phyloP scores from a whole-genome alignment of 1,284 basidiomycete species.

The Ceratobasidium sp. region DNA sequence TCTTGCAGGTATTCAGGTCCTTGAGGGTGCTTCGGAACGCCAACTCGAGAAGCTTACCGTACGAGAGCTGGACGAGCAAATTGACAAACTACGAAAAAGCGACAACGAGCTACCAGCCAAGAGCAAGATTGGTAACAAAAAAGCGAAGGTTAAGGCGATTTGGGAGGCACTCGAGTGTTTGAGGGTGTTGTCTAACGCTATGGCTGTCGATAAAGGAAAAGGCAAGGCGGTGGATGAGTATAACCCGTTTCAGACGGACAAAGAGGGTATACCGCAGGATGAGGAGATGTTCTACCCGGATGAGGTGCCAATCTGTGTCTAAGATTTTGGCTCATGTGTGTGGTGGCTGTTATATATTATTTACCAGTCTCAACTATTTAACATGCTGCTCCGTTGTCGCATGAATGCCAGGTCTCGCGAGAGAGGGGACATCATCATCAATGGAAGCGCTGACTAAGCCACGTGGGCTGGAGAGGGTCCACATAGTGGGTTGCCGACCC shows the following conservation, averaged over 20 bases:
- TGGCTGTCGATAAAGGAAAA: not conserved
- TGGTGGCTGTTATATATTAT: too few species aligned
- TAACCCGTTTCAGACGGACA: not conserved
- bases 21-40: not conserved
- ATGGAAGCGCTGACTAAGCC: too few species aligned
- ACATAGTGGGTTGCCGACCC: too few species aligned
- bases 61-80: not conserved
- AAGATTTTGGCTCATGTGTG: too few species aligned
- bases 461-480: too few species aligned
- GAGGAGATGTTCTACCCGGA: not conserved
- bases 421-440: too few species aligned
- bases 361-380: too few species aligned
- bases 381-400: too few species aligned
- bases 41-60: constrained; percentile 1
- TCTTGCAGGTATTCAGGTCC: not conserved
- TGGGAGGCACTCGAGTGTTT: not conserved
- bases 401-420: too few species aligned
- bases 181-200: not conserved
- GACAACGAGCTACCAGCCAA: not conserved
- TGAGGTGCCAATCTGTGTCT: too few species aligned
- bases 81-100: constrained; percentile 3
- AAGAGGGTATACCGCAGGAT: not conserved
- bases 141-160: constrained; percentile 4
- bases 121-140: not conserved
- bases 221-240: not conserved